Base-by-base conservation (phyloP, 164 flowering plant species). In the Aristolochia fimbriata region DNA sequence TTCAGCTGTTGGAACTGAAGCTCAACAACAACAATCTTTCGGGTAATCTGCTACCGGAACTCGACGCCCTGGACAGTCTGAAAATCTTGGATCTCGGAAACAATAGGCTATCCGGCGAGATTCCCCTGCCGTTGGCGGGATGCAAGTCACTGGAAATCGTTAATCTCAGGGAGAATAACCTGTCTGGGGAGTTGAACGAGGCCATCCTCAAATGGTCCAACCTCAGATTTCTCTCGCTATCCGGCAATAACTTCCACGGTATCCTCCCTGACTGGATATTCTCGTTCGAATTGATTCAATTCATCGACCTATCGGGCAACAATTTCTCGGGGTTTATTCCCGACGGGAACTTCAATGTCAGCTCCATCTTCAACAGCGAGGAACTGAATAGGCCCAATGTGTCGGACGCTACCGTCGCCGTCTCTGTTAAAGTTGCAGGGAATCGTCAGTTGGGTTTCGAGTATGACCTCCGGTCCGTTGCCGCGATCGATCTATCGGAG, bases 121-220 rank as follows among this genome's bases (percentile, higher is more conserved):
- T 92, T 61, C 96, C 97, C 1, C 75, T 87, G 16, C 88, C 97
- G 2, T 71, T 92, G 66, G 98, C 98, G 3, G 98, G 98, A 10
- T 87, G 95, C 67, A 89, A 81, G 58, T 92, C 98, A 4, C 78
- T 92, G 24, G 97, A 92, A 65, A 69, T 86, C 45, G 97, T 92
- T 0, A 91, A 92, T 76, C 78, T 92, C 43, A 83, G 98, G 78
- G 77, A 72, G 58, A 92, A 92, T 74, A 75, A 81, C 68, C 84
- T 93, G 20, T 74, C 87, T 0, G 98, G 98, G 10, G 68, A 75
- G 22, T 49, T 93, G 60, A 84, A 72, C 64, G 96, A 92, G 63
- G 91, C 96, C 17, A 75, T 89, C 19, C 71, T 81, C 56, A 93
- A 81, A 73, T 93, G 98, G 98, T 55, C 78, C 9, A 86, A 77